A percentile compares a stretch with the other conserved stretches of the same genome.
These are phyloP conservation scores for Tricholoma bakamatsutake DNA, from an alignment of 768 basidiomycete species.

Conservation along the genomic window DNA sequence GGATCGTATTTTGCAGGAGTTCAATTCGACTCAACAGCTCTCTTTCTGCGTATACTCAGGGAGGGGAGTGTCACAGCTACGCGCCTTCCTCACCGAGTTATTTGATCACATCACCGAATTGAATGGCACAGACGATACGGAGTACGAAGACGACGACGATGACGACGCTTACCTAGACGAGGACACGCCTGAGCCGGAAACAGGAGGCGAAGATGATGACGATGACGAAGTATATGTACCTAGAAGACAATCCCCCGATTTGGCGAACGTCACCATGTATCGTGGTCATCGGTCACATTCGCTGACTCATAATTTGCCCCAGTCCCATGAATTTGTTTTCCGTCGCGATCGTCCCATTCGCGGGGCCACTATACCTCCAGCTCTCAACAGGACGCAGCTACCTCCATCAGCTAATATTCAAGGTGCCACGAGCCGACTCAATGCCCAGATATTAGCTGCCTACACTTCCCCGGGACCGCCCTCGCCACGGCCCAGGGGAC, in stretches of 20 bases:
- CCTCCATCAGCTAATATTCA: constrained; percentile 28
- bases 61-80: constrained; percentile 77
- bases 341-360: constrained; percentile 28
- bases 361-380: constrained; percentile 17
- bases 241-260: constrained; percentile 23
- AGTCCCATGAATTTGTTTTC: constrained; percentile 29
- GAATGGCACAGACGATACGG: constrained; percentile 63
- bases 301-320: constrained; percentile 19
- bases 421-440: constrained; percentile 28
- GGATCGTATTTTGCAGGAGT: constrained; percentile 52
- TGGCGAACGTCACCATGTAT: constrained; percentile 15
- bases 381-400: constrained; percentile 9
- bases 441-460: constrained; percentile 29
- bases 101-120: constrained; percentile 72
- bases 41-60: constrained; percentile 98
- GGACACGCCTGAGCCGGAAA: constrained; percentile 40
- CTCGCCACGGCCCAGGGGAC: constrained; percentile 33
- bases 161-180: constrained; percentile 47
- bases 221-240: constrained; percentile 29
- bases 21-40: constrained; percentile 81
- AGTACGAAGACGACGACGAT: constrained; percentile 60
- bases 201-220: constrained; percentile 24
- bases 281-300: constrained; percentile 13
- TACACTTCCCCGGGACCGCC: constrained; percentile 26
- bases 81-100: constrained; percentile 70